Conservation (phyloP, 179 eudicot genomes). For the Kewa caespitosa region DNA sequence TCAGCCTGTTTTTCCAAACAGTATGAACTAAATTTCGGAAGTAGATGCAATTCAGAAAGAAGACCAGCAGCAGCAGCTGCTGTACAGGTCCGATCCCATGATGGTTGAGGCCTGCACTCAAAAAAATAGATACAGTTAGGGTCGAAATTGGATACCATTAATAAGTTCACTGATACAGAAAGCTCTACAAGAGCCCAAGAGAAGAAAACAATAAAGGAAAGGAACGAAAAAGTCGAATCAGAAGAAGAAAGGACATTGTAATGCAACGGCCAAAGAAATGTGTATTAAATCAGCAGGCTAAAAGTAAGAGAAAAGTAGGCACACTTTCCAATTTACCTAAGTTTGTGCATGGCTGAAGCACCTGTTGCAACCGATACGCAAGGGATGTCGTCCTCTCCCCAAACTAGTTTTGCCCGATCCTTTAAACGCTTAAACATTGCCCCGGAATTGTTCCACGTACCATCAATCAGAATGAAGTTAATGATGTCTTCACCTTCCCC, state of each 20-base stretch:
- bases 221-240: background rate
- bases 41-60: conserved; percentile 64
- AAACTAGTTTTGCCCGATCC: conserved; percentile 65
- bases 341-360: conserved; percentile 93
- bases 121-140: background rate
- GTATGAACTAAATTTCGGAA: conserved; percentile 53
- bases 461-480: conserved; percentile 83
- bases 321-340: conserved; percentile 46
- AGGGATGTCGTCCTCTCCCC: conserved; percentile 68
- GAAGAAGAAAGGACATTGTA: background rate
- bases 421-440: conserved; percentile 92
- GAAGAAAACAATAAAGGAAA: background rate
- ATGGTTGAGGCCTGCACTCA: conserved; percentile 80
- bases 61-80: conserved; percentile 93
- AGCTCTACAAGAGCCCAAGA: no score
- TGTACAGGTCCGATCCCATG: conserved; percentile 95
- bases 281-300: background rate
- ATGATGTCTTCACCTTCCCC: conserved; percentile 35
- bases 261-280: background rate
- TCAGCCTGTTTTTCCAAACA: conserved; percentile 70
- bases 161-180: no score
- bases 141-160: background rate
- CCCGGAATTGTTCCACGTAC: conserved; percentile 92
- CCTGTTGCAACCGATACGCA: conserved; percentile 75
- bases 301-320: background rate